Conservation (phyloP, 2,329 filamentous ascomycete species). For the Verticillium nonalfalfae region DNA sequence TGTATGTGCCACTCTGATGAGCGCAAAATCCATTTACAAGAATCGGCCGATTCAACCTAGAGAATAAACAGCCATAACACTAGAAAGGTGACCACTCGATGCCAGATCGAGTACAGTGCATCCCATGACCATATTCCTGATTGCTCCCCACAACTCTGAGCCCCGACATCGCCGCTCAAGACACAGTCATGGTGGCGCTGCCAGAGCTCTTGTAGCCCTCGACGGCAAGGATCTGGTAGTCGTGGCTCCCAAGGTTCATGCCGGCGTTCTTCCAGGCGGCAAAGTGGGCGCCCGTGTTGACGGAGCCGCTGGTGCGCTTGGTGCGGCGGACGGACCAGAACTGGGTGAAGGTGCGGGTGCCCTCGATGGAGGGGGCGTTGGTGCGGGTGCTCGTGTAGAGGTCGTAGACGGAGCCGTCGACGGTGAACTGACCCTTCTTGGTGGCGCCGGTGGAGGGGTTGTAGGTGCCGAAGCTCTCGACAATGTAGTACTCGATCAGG, state of each 20-base stretch:
- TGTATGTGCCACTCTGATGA: no score
- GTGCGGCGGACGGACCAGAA: conserved; percentile 42
- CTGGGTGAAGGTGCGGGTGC: conserved; percentile 42
- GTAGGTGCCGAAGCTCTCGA: conserved; percentile 35
- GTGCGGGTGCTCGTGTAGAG: conserved; percentile 25
- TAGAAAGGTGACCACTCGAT: neutral
- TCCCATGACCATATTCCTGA: no score
- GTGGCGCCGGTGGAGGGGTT: conserved; percentile 28
- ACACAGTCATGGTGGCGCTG: conserved; percentile 15
- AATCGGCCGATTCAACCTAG: no score
- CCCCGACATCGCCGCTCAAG: neutral
- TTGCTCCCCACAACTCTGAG: no score
- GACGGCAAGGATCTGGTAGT: conserved; percentile 46
- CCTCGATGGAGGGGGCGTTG: conserved; percentile 39
- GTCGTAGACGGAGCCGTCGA: conserved; percentile 27
- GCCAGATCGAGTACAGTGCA: neutral
- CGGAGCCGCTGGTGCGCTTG: conserved; percentile 39
- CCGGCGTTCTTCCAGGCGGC: conserved; percentile 41
- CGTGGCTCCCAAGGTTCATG: conserved; percentile 36
- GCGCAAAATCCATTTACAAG: no score
- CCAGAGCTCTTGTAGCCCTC: conserved; percentile 35
- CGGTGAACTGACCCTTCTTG: conserved; percentile 22
- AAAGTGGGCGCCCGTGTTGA: conserved; percentile 44
- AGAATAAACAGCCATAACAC: no score
- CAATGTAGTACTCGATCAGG: conserved; percentile 32